Percentiles rank a stretch among this genome's conserved stretches.
Evolutionary conservation across 495 filamentous ascomycete genomes (phyloP).

Genomic region (Lasiosphaeris hirsuta): DNA sequence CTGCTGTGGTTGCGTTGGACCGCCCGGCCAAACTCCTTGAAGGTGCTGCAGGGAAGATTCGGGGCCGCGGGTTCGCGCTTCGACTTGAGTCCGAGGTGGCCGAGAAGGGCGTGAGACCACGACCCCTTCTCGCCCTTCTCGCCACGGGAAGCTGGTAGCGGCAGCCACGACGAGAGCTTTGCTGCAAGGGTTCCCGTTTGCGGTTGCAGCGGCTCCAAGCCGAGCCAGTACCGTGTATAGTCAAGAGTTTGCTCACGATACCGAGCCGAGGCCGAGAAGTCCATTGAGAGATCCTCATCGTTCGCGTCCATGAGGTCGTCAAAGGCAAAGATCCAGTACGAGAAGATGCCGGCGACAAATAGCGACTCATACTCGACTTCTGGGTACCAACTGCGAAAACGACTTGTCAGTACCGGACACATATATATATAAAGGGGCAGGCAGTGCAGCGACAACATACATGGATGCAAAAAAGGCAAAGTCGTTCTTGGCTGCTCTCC

Average conservation of each 20-base stretch:
- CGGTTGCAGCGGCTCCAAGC: neutral
- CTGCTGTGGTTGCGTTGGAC: neutral
- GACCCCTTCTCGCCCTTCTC: neutral
- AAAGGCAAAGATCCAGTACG: conserved; percentile 8
- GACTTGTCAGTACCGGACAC: neutral
- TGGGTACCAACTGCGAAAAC: neutral
- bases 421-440: neutral
- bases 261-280: neutral
- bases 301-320: conserved; percentile 10
- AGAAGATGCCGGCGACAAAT: conserved; percentile 4
- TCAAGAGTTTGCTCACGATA: conserved; percentile 1
- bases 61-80: neutral
- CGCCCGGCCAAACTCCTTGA: conserved; percentile 6
- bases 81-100: neutral
- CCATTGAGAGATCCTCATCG: conserved; percentile 3
- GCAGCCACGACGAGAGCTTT: neutral
- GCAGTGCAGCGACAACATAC: neutral
- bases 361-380: conserved; percentile 5
- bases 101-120: neutral
- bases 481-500: no score
- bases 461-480: neutral
- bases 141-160: neutral
- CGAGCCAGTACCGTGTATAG: conserved; percentile 5
- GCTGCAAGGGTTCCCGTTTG: neutral
- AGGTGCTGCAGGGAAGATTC: conserved; percentile 1